Evolutionary conservation across 78 protist genomes (phyloP), one percentile per base, ranked within the genome.

Genomic region (Dictyostelium firmibasis): DNA sequence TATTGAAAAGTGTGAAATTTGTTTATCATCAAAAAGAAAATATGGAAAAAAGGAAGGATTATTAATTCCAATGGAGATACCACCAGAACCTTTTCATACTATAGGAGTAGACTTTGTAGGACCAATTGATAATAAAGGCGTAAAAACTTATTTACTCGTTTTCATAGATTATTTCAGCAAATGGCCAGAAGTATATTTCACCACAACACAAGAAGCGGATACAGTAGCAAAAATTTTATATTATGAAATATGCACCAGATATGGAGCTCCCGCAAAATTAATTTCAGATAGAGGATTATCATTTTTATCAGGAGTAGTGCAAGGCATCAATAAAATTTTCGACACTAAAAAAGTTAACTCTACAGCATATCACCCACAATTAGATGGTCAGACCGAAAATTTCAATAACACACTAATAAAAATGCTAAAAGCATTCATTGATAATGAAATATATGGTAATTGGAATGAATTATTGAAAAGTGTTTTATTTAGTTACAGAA

Each of bases 331-430:
- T 35, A 29, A 8, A 2, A 7, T 35, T 7, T 81, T 81, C 6
- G 29, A 35, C 14, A 43, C 35, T 3, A 25, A 25, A 29, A 27
- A 27, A 33, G n/a, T 5, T 29, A 81, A 2, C 14, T 25, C 84
- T 3, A 62, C 84, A 7, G 53, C 84, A 1, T 81, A 81, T 29
- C 84, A 81, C 29, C 84, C 84, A 33, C 84, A 81, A 60, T 3
- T 43, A 25, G 27, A 81, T 35, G 84, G 84, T 33, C 47, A 33
- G 5, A 60, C 33, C 8, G 84, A 81, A 81, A 25, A 31, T 29
- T 27, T 27, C 8, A 81, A 81, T 6, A 35, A 29, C 0, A 35
- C 84, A 35, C 7, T 81, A 2, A 35, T 81, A 29, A 11, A 35
- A 11, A 13, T 13, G 18, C 9, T 81, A 4, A 57, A 60, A 81